These are phyloP conservation scores for Populus tremula DNA, from an alignment of 345 rosid genomes.

Conservation along the genomic window DNA sequence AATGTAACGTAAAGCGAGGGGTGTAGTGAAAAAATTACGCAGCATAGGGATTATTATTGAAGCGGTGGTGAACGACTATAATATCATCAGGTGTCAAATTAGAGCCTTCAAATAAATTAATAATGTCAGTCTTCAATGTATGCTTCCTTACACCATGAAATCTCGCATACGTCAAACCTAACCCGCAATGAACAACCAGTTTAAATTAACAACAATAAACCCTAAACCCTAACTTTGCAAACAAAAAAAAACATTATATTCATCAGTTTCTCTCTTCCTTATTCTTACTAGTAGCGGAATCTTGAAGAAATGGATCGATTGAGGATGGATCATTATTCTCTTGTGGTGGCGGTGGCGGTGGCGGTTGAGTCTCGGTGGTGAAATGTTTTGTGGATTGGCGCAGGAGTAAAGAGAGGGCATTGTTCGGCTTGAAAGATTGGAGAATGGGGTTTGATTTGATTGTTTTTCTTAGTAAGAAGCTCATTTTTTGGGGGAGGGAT, in stretches of 20 bases:
- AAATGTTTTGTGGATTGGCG: conserved; percentile 31
- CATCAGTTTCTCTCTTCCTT: too few species aligned
- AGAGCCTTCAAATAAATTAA: conserved; percentile 58
- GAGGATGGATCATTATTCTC: conserved; percentile 31
- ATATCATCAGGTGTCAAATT: conserved; percentile 53
- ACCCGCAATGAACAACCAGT: not conserved
- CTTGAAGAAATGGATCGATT: conserved; percentile 24
- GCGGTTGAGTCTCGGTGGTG: conserved; percentile 50
- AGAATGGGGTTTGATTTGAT: not conserved
- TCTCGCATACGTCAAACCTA: conserved; percentile 49
- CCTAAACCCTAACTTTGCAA: not conserved
- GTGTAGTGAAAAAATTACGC: conserved; percentile 34
- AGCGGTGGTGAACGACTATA: conserved; percentile 48
- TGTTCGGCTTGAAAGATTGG: not conserved
- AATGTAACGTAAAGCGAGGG: conserved; percentile 1
- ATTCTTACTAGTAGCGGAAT: conserved; percentile 19
- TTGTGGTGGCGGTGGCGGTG: conserved; percentile 20
- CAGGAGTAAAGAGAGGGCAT: not conserved
- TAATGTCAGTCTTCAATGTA: conserved; percentile 60
- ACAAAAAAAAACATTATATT: not conserved
- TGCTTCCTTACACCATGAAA: conserved; percentile 41
- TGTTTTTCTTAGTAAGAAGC: conserved; percentile 1
- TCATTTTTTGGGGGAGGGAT: not conserved
- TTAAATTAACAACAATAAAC: not conserved
- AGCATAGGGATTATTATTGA: conserved; percentile 37